These are phyloP conservation scores for Suillus luteus DNA, from an alignment of 768 basidiomycete genomes.

Conservation along the genomic window DNA sequence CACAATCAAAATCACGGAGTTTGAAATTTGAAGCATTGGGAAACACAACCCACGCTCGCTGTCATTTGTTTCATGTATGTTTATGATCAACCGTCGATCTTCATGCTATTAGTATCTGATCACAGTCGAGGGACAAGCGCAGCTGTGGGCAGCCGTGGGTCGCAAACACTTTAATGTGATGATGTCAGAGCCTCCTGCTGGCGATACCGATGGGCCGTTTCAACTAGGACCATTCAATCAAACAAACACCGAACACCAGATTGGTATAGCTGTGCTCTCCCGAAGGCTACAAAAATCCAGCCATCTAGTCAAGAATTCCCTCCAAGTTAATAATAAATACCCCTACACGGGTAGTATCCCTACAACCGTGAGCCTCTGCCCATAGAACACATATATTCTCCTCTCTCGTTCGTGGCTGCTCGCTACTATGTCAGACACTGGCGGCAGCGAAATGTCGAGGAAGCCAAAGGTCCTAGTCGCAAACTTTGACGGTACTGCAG, in stretches of 20 bases:
- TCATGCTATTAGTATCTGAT: neutral
- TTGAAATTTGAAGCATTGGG: neutral
- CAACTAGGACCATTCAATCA: neutral
- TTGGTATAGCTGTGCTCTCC: neutral
- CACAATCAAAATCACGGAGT: neutral
- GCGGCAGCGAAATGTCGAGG: slow-evolving; percentile 7
- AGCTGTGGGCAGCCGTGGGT: neutral
- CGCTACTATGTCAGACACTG: slow-evolving; percentile 22
- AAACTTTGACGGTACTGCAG: slow-evolving; percentile 71
- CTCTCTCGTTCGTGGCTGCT: too few species aligned
- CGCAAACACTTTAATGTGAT: neutral
- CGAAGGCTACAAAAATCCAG: neutral
- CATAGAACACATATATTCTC: neutral
- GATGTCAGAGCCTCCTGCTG: neutral
- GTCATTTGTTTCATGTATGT: too few species aligned
- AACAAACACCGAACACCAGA: neutral
- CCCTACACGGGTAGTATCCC: neutral
- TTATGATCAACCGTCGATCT: neutral
- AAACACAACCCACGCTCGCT: neutral
- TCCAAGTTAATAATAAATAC: slow-evolving; percentile 4
- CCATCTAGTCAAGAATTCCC: neutral
- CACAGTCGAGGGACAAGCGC: too few species aligned
- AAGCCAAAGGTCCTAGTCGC: slow-evolving; percentile 52
- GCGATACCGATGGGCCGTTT: neutral
- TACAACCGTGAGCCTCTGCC: too few species aligned